Base-by-base conservation (phyloP, 2,329 filamentous ascomycete genomes). In the Cercospora citrullina region DNA sequence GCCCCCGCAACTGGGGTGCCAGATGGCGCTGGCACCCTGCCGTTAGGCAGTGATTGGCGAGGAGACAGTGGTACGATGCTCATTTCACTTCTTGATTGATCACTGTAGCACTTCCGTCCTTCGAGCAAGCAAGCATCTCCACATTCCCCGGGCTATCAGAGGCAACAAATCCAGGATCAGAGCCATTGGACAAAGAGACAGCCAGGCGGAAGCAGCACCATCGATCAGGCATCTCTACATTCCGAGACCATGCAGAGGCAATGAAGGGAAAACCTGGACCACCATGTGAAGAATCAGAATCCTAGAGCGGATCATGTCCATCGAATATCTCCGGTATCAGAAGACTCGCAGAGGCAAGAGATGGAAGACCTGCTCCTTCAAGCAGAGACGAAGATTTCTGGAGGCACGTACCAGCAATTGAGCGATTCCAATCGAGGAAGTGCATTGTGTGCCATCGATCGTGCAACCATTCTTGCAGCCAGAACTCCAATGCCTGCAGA, bases 51-150 rank as follows among this genome's bases (percentile, higher is more conserved):
- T 3, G 30, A 31, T 31, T 42, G 36, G 6, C 3, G 36, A 6
- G 4, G 42, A 48, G 42, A 48, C 42, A 48, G 42, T 48, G 18
- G 42, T 48, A 23, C 5, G 42, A 48, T 12, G 3, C 42, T 23
- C n/a, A 21, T 21, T 31, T 23, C 60, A 53, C 45, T 57, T 28
- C 5, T 1, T 7, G 9, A 5, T 57, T 14, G 4, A 57, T 57
- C 26, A 53, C 42, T n/a, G 14, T 62, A 63, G 45, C 53, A 57
- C 23, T 28, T 16, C 23, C 51, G 55, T 26, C 45, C 16, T 23
- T 53, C 42, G 45, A 36, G 60, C 23, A 31, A 63, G 60, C 60
- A 63, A 63, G 60, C 60, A 63, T 33, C 26, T 53, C 30, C 53
- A 30, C 28, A 16, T 28, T n/a, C 53, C 53, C n/a, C 7, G 6